phyloP scores from a whole-genome alignment of 2,329 filamentous ascomycete species.

The Sporothrix brunneoviolacea region DNA sequence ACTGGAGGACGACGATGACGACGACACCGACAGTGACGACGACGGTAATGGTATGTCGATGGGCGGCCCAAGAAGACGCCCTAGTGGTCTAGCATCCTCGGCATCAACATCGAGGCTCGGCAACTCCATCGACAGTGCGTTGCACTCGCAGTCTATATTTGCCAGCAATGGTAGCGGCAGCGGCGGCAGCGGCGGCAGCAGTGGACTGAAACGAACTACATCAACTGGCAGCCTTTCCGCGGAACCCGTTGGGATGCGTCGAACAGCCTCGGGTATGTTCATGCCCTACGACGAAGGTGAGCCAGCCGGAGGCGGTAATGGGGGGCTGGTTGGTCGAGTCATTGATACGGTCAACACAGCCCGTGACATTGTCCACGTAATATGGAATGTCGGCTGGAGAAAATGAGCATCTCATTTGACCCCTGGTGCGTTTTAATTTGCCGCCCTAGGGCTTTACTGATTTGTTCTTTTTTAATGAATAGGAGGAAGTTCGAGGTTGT shows the following conservation, averaged over 20 bases:
- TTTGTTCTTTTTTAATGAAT: constrained; percentile 11
- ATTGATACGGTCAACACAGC: constrained; percentile 74
- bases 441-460: constrained; percentile 13
- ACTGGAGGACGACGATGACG: constrained; percentile 8
- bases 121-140: not conserved
- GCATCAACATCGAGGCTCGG: constrained; percentile 15
- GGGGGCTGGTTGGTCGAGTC: constrained; percentile 68
- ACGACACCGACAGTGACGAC: constrained; percentile 19
- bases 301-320: constrained; percentile 44
- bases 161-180: not conserved
- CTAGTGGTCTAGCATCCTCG: constrained; percentile 8
- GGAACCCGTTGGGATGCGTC: constrained; percentile 58
- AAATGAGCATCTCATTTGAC: constrained; percentile 28
- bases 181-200: constrained; percentile 4
- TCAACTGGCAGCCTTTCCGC: constrained; percentile 44
- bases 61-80: constrained; percentile 4
- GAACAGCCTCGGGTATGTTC: constrained; percentile 83
- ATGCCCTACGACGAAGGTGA: constrained; percentile 80
- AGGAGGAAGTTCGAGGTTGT: constrained; percentile 18
- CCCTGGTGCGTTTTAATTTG: not conserved
- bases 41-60: constrained; percentile 17
- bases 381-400: constrained; percentile 65
- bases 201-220: constrained; percentile 39
- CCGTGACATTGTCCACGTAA: constrained; percentile 63
- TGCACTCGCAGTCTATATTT: constrained; percentile 13